Conservation (phyloP, 2,329 filamentous ascomycete species). For the Aspergillus quadrilineatus region DNA sequence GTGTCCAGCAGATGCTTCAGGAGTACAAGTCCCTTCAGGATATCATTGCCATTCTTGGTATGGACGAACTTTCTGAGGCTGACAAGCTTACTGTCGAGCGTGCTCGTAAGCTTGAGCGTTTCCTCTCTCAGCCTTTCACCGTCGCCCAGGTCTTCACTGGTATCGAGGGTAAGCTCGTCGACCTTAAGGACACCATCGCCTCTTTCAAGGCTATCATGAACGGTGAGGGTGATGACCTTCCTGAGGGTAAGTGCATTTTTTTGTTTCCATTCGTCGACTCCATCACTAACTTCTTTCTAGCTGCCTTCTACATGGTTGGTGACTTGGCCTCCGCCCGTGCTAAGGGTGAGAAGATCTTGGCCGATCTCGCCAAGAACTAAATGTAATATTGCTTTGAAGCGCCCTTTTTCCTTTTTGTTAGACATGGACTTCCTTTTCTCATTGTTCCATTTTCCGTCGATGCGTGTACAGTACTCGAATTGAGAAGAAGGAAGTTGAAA, state of each 20-base stretch:
- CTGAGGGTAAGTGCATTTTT: conserved; percentile 67
- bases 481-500: conserved; percentile 35
- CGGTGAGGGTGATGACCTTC: conserved; percentile 93
- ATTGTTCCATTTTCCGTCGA: conserved; percentile 38
- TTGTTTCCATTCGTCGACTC: neutral
- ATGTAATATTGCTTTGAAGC: conserved; percentile 45
- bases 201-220: conserved; percentile 97
- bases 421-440: conserved; percentile 34
- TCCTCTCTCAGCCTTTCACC: conserved; percentile 99
- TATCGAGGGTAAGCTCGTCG: conserved; percentile 96
- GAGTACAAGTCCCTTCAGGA: conserved; percentile 99
- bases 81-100: conserved; percentile 99
- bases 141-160: conserved; percentile 69
- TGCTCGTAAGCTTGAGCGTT: conserved; percentile 99
- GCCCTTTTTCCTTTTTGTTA: conserved; percentile 35
- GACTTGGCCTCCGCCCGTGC: conserved; percentile 86
- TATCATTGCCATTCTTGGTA: conserved; percentile 99
- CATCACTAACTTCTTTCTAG: conserved; percentile 35
- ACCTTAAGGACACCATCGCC: conserved; percentile 96
- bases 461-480: conserved; percentile 44
- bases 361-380: conserved; percentile 72
- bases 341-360: conserved; percentile 99
- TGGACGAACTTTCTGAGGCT: conserved; percentile 98
- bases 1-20: conserved; percentile 98
- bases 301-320: conserved; percentile 96